These are phyloP conservation scores for Suillus bovinus DNA, from an alignment of 768 basidiomycete species.

Conservation along the genomic window DNA sequence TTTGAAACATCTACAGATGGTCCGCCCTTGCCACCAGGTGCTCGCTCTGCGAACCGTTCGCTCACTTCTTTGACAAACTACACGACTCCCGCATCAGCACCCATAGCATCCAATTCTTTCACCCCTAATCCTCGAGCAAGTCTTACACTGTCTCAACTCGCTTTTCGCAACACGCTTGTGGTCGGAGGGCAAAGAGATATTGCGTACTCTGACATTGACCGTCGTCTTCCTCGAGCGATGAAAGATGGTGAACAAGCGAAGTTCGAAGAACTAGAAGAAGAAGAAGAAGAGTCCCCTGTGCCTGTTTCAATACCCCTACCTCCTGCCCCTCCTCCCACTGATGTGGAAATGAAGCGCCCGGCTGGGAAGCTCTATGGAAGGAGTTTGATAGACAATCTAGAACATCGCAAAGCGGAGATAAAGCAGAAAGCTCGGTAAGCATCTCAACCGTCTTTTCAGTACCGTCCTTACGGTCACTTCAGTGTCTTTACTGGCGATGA, in stretches of 20 bases:
- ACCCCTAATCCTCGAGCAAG: slow-evolving; percentile 76
- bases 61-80: slow-evolving; percentile 39
- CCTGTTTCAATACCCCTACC: slow-evolving; percentile 32
- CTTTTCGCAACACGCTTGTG: slow-evolving; percentile 79
- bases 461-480: background rate
- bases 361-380: slow-evolving; percentile 85
- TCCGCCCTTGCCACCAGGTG: slow-evolving; percentile 75
- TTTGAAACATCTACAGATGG: slow-evolving; percentile 70
- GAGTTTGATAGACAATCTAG: slow-evolving; percentile 89
- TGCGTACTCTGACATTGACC: slow-evolving; percentile 60
- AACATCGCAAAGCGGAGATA: slow-evolving; percentile 80
- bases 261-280: slow-evolving; percentile 40
- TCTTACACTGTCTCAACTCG: slow-evolving; percentile 77
- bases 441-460: slow-evolving; percentile 1
- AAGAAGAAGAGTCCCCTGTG: slow-evolving; percentile 36
- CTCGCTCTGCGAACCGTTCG: slow-evolving; percentile 54
- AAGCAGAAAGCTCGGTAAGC: slow-evolving; percentile 79
- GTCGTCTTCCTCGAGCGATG: slow-evolving; percentile 65
- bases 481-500: slow-evolving; percentile 90
- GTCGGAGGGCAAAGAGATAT: slow-evolving; percentile 68
- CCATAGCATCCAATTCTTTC: slow-evolving; percentile 61
- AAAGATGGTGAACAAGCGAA: slow-evolving; percentile 77
- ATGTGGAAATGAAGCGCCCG: slow-evolving; percentile 44
- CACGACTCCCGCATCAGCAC: slow-evolving; percentile 36
- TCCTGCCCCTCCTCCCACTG: slow-evolving; percentile 32